These are phyloP conservation scores for Neospora caninum DNA, from an alignment of 169 alveolate species.

Conservation along the genomic window DNA sequence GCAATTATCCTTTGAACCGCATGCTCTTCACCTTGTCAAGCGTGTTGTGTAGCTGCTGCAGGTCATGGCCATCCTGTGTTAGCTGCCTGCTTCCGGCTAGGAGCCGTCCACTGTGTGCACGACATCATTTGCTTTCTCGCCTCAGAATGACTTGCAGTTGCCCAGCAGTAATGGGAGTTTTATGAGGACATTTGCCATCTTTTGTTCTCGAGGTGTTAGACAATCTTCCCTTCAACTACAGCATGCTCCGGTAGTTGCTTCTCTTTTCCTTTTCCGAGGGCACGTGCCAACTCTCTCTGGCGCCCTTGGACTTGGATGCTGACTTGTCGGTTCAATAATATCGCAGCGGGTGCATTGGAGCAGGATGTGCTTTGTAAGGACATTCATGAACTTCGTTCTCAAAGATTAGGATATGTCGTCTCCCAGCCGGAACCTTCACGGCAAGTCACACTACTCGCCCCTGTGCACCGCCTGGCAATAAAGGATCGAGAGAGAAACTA, in stretches of 20 bases:
- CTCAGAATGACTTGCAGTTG: background rate
- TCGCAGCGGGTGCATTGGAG: too few species aligned
- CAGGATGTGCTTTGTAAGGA: too few species aligned
- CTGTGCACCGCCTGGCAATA: too few species aligned
- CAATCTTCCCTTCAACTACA: background rate
- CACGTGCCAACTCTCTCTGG: background rate
- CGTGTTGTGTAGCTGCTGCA: background rate
- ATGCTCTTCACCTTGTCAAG: background rate
- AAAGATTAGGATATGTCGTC: too few species aligned
- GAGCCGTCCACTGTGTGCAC: background rate
- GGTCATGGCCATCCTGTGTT: background rate
- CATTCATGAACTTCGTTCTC: too few species aligned
- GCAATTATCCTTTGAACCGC: background rate
- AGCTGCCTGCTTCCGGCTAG: background rate
- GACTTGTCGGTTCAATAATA: too few species aligned
- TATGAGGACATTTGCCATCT: background rate
- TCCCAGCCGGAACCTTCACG: too few species aligned
- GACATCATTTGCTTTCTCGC: background rate
- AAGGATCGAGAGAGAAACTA: too few species aligned
- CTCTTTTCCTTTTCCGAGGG: background rate
- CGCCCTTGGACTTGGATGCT: too few species aligned
- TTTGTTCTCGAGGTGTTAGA: background rate
- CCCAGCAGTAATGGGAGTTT: background rate
- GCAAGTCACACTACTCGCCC: too few species aligned
- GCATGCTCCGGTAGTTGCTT: background rate